Conservation (phyloP, 331 rosid genomes). For the Acacia concinna region DNA sequence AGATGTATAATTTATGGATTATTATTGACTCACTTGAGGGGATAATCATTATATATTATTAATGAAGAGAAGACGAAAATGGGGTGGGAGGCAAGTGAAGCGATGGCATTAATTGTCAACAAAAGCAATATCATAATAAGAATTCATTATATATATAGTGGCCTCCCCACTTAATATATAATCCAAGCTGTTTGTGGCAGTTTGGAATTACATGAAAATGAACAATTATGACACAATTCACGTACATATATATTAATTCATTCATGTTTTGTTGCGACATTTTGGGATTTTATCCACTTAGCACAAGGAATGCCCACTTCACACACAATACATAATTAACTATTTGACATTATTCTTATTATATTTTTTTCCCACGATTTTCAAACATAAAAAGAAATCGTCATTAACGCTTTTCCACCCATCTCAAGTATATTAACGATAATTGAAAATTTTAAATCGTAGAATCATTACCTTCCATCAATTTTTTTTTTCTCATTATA, state of each 20-base stretch:
- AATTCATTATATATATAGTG: conserved; percentile 31
- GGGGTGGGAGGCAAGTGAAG: conserved; percentile 3
- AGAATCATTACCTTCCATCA: neutral
- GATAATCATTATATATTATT: neutral
- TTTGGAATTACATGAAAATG: neutral
- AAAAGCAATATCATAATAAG: neutral
- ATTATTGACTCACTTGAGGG: neutral
- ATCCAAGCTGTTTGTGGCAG: neutral
- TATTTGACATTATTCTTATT: neutral
- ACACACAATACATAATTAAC: too few species aligned
- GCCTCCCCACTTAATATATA: conserved; percentile 36
- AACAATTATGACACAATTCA: neutral
- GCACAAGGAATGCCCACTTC: neutral
- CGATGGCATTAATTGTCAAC: neutral
- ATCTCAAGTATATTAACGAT: too few species aligned
- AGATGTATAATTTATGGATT: neutral
- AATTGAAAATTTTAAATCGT: too few species aligned
- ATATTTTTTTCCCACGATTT: neutral
- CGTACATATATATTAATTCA: neutral
- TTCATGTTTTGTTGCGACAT: neutral
- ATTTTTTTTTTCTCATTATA: neutral
- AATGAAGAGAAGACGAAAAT: neutral
- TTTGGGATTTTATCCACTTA: neutral
- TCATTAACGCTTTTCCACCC: too few species aligned
- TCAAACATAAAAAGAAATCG: neutral